These are phyloP conservation scores for Venustampulla echinocandica DNA, from an alignment of 495 filamentous ascomycete genomes.

Conservation along the genomic window DNA sequence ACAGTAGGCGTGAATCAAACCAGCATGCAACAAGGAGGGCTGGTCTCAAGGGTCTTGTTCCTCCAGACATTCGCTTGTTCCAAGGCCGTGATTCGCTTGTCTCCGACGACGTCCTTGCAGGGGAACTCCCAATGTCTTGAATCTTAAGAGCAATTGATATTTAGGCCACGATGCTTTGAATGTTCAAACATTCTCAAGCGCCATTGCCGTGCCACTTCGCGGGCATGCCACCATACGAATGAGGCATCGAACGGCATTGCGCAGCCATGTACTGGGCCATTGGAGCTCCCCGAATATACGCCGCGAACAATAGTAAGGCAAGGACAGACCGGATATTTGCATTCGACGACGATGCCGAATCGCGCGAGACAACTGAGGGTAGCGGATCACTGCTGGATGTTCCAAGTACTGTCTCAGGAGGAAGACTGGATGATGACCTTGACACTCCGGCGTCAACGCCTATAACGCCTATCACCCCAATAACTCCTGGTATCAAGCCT, in stretches of 20 bases:
- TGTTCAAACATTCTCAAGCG: neutral
- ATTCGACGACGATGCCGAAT: constrained; percentile 33
- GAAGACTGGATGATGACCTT: constrained; percentile 5
- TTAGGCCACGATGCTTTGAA: neutral
- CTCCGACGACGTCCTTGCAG: neutral
- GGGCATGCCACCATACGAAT: constrained; percentile 24
- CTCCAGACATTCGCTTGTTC: too few relatives aligned
- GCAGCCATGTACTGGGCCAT: constrained; percentile 94
- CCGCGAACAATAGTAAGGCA: constrained; percentile 52
- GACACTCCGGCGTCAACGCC: constrained; percentile 17
- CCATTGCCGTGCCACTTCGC: constrained; percentile 13
- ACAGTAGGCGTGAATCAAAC: too few relatives aligned
- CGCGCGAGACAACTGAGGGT: constrained; percentile 27
- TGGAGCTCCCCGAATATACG: constrained; percentile 83
- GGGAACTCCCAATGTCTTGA: neutral
- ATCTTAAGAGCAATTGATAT: neutral
- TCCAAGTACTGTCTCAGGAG: constrained; percentile 9
- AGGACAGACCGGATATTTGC: constrained; percentile 31
- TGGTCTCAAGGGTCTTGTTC: too few relatives aligned
- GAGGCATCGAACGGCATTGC: constrained; percentile 18
- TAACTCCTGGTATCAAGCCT: constrained; percentile 43
- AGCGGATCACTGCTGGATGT: constrained; percentile 26
- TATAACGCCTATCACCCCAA: constrained; percentile 34
- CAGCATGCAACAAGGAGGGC: too few relatives aligned
- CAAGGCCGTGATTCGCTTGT: too few relatives aligned